These are phyloP conservation scores for Blastocystis sp. DNA, from an alignment of 352 stramenopile genomes.

Conservation along the genomic window DNA sequence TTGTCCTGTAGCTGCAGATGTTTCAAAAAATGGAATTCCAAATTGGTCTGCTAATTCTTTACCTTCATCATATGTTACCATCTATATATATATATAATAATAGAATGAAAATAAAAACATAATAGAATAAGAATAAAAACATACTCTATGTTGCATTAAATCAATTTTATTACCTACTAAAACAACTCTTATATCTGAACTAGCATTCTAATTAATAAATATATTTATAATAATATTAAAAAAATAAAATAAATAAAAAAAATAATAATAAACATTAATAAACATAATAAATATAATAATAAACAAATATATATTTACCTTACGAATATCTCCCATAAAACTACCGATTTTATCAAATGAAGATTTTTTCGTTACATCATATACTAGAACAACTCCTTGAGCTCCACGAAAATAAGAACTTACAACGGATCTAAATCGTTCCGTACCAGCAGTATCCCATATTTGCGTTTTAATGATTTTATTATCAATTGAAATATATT, in stretches of 20 bases:
- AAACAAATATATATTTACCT: not conserved
- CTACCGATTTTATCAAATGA: constrained; percentile 34
- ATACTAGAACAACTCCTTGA: constrained; percentile 30
- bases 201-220: too few species aligned
- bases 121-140: too few species aligned
- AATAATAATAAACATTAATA: too few species aligned
- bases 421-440: constrained; percentile 39
- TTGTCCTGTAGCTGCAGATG: constrained; percentile 5
- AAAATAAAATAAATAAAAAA: not conserved
- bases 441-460: constrained; percentile 39
- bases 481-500: constrained; percentile 18
- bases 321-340: not conserved
- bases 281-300: too few species aligned
- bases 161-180: too few species aligned
- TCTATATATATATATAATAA: not conserved
- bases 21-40: constrained; percentile 11
- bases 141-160: too few species aligned
- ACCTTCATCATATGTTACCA: not conserved
- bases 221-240: too few species aligned
- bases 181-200: too few species aligned
- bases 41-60: not conserved
- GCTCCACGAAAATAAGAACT: constrained; percentile 37
- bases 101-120: too few species aligned
- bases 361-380: constrained; percentile 22
- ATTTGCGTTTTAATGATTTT: constrained; percentile 24